phyloP scores from a whole-genome alignment of 2,329 filamentous ascomycete genomes.

The Aspergillus quadricinctus region DNA sequence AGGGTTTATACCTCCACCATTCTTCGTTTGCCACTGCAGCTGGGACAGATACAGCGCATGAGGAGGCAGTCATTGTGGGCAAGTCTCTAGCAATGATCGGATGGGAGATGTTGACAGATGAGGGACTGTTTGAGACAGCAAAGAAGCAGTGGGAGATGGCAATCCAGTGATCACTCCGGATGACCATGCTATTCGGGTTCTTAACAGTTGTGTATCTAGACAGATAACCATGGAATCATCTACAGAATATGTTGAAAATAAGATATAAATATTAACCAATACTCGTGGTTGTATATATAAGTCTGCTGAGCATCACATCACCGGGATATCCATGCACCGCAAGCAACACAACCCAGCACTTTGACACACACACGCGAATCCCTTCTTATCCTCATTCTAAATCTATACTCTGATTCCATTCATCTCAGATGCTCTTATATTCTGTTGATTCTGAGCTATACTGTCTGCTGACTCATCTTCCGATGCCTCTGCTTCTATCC shows the following conservation, averaged over 20 bases:
- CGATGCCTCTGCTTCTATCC: neutral
- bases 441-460: neutral
- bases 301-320: no score
- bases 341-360: no score
- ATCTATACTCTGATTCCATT: no score
- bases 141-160: slow-evolving; percentile 23
- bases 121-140: slow-evolving; percentile 19
- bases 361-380: no score
- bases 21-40: slow-evolving; percentile 45
- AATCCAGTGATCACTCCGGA: slow-evolving; percentile 13
- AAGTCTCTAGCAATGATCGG: slow-evolving; percentile 44
- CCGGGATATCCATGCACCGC: no score
- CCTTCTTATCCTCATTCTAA: no score
- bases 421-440: no score
- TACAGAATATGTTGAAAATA: no score
- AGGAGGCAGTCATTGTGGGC: slow-evolving; percentile 40
- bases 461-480: neutral
- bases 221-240: no score
- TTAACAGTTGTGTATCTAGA: no score
- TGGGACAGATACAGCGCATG: slow-evolving; percentile 39
- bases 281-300: no score
- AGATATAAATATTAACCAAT: no score
- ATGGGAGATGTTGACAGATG: slow-evolving; percentile 29
- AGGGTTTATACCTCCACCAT: slow-evolving; percentile 33
- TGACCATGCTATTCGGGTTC: neutral